A percentile compares a stretch with the other conserved stretches of the same genome.
Evolutionary conservation across 1,284 basidiomycete genomes (phyloP).

Genomic region (Trichosporon coremiiforme): DNA sequence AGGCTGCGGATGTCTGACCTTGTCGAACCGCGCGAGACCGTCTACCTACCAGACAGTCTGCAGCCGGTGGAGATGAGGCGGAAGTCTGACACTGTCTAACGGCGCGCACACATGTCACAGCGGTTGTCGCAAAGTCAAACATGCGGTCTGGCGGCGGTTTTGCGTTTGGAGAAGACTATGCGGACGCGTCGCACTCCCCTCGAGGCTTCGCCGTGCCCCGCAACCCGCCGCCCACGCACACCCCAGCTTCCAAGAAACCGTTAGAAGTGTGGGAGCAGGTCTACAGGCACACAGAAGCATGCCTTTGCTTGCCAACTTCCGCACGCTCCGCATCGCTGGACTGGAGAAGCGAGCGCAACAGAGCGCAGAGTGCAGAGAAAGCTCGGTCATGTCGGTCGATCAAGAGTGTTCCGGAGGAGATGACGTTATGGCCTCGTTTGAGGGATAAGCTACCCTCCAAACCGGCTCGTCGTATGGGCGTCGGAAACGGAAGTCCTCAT

Average conservation of each 20-base stretch:
- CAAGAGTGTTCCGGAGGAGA: background rate
- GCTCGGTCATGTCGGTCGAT: constrained; percentile 1
- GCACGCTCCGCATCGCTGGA: background rate
- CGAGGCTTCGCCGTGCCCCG: too few species aligned
- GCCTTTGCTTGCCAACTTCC: background rate
- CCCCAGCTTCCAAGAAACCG: background rate
- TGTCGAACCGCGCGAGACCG: background rate
- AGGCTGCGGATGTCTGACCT: background rate
- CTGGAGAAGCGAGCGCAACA: too few species aligned
- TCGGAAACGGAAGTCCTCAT: background rate
- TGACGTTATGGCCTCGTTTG: constrained; percentile 13
- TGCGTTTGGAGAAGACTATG: background rate
- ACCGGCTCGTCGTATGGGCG: background rate
- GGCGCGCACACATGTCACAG: background rate
- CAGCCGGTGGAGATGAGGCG: too few species aligned
- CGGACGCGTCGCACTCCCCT: background rate
- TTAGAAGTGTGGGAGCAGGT: background rate
- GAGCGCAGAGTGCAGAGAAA: too few species aligned
- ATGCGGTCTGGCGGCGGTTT: too few species aligned
- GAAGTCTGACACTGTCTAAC: background rate
- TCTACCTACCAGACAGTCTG: background rate
- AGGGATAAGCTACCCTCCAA: background rate
- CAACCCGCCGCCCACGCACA: background rate
- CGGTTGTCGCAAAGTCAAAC: background rate
- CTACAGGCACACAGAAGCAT: background rate